A percentile compares a stretch with the other conserved stretches of the same genome.
phyloP scores from a whole-genome alignment of 1,139 yeast species.

The Lodderomyces orthopsilosis region DNA sequence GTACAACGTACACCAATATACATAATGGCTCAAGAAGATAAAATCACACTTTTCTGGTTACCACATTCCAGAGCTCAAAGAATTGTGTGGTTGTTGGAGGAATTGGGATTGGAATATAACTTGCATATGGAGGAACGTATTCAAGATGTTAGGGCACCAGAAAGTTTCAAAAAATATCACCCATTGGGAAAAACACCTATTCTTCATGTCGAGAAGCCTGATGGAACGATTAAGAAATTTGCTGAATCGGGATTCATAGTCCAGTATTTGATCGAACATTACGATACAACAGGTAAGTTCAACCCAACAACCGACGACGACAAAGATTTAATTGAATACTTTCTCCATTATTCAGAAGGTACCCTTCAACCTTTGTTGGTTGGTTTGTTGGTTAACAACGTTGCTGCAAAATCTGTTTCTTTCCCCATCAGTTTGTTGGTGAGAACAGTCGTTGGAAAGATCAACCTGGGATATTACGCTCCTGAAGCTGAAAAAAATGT shows the following conservation, averaged over 20 bases:
- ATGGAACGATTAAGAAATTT: constrained; percentile 15
- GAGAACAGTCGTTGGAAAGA: constrained; percentile 20
- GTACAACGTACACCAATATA: no score
- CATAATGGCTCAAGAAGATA: constrained; percentile 5
- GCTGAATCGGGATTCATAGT: constrained; percentile 43
- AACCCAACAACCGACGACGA: constrained; percentile 25
- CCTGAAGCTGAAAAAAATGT: constrained; percentile 26
- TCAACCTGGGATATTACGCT: constrained; percentile 27
- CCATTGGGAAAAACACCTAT: constrained; percentile 45
- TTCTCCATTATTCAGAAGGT: constrained; percentile 39
- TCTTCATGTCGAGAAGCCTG: constrained; percentile 26
- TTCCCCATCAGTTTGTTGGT: constrained; percentile 27
- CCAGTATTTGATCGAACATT: constrained; percentile 28
- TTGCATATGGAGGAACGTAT: constrained; percentile 1
- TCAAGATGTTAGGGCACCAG: constrained; percentile 30
- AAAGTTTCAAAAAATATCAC: constrained; percentile 31
- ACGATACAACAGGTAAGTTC: constrained; percentile 27
- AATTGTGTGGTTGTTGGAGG: constrained; percentile 39
- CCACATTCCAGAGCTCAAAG: constrained; percentile 39
- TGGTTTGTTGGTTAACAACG: constrained; percentile 26
- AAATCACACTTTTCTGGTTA: constrained; percentile 22
- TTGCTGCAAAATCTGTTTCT: constrained; percentile 31
- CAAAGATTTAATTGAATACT: constrained; percentile 31
- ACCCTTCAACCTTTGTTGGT: constrained; percentile 36
- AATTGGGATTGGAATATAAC: constrained; percentile 19